Conservation (phyloP, 2,329 filamentous ascomycete genomes). For the Botryosphaeria dothidea region DNA sequence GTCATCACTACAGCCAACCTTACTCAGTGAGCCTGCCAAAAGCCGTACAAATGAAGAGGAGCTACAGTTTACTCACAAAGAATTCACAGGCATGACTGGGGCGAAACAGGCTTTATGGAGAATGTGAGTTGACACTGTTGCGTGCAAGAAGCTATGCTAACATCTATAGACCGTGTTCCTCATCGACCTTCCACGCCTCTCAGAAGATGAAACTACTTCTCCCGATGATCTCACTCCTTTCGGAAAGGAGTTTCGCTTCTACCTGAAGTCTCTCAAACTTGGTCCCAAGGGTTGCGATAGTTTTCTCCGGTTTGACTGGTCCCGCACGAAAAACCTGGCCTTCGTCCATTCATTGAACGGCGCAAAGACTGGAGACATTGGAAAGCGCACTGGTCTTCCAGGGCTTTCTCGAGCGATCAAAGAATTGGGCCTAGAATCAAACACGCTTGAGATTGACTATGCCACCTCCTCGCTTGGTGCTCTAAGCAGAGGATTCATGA, state of each 20-base stretch:
- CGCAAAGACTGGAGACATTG: constrained; percentile 33
- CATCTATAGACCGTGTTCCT: constrained; percentile 67
- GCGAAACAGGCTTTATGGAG: constrained; percentile 79
- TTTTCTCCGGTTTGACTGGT: constrained; percentile 79
- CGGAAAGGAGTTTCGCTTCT: constrained; percentile 68
- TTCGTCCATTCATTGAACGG: constrained; percentile 85
- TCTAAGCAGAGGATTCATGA: constrained; percentile 68
- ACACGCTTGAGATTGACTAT: constrained; percentile 68
- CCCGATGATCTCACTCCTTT: constrained; percentile 56
- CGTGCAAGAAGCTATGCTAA: background rate
- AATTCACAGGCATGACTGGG: constrained; percentile 63
- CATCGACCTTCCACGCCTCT: constrained; percentile 78
- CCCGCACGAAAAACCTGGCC: constrained; percentile 66
- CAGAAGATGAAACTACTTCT: constrained; percentile 13
- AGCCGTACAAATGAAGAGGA: background rate
- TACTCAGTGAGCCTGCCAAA: constrained; percentile 61
- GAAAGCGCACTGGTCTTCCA: constrained; percentile 66
- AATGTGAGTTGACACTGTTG: constrained; percentile 57
- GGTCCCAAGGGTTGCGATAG: constrained; percentile 66
- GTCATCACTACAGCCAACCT: constrained; percentile 88
- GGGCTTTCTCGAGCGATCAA: constrained; percentile 69
- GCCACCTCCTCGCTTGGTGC: constrained; percentile 80
- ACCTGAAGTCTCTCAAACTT: constrained; percentile 67
- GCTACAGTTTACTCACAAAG: background rate
- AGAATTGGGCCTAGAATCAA: constrained; percentile 26